phyloP scores from a whole-genome alignment of 73 alveolate genomes.

The Paramecium sexaurelia region DNA sequence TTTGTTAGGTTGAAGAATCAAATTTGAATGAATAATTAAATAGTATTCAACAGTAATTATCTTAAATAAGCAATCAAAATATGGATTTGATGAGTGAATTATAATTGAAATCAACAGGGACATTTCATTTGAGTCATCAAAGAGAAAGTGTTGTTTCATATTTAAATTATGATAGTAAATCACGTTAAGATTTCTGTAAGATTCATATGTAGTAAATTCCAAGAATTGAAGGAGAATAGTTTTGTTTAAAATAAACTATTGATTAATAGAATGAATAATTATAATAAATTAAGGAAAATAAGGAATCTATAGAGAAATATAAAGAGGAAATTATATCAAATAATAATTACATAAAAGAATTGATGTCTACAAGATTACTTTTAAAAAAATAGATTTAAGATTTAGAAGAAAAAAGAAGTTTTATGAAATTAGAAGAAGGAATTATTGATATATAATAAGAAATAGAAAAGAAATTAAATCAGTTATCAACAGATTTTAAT shows the following conservation, averaged over 20 bases:
- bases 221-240: neutral
- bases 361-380: neutral
- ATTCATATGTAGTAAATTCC: neutral
- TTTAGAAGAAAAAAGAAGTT: constrained; percentile 11
- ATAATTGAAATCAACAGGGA: neutral
- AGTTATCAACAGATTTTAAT: neutral
- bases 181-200: neutral
- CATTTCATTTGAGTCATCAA: neutral
- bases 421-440: neutral
- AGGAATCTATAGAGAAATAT: neutral
- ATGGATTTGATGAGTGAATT: neutral
- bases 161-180: neutral
- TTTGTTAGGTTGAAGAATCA: neutral
- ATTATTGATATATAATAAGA: neutral
- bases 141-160: neutral
- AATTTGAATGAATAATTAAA: neutral
- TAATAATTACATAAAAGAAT: neutral
- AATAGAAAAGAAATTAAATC: neutral
- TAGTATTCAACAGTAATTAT: neutral
- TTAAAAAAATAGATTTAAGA: neutral
- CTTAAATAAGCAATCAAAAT: neutral
- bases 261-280: neutral
- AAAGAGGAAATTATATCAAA: neutral
- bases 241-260: neutral
- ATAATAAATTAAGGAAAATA: neutral